phyloP scores from a whole-genome alignment of 768 basidiomycete genomes.

The Porpolomopsis calyptriformis region DNA sequence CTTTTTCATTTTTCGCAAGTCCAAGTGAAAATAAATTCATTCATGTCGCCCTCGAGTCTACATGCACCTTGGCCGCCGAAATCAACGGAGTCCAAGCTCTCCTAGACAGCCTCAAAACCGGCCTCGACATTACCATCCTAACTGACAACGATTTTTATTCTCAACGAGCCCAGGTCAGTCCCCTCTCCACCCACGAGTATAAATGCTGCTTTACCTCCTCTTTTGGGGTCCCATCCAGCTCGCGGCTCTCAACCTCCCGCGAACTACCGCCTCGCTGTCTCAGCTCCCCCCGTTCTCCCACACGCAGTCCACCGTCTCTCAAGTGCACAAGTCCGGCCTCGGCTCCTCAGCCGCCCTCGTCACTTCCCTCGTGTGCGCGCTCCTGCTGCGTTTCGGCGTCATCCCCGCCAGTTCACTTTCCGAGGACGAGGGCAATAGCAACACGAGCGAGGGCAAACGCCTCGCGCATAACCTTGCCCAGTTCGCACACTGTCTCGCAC shows the following conservation, averaged over 20 bases:
- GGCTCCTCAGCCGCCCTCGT: constrained; percentile 96
- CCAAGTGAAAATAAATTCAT: constrained; percentile 82
- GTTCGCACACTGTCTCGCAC: constrained; percentile 89
- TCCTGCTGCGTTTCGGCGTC: constrained; percentile 66
- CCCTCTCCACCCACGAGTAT: background rate
- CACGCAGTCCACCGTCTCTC: constrained; percentile 53
- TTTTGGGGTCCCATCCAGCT: constrained; percentile 35
- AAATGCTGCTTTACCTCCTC: background rate
- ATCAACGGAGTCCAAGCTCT: constrained; percentile 35
- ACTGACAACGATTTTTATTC: constrained; percentile 99
- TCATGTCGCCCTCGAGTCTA: constrained; percentile 74
- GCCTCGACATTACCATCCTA: constrained; percentile 69
- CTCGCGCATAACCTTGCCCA: constrained; percentile 91
- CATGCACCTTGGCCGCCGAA: constrained; percentile 59
- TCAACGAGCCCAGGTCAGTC: constrained; percentile 68
- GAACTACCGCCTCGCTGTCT: constrained; percentile 51
- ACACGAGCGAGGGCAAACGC: constrained; percentile 32
- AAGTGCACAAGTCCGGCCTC: constrained; percentile 97
- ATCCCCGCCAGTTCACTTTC: constrained; percentile 43
- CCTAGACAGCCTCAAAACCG: constrained; percentile 33
- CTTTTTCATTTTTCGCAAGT: constrained; percentile 18
- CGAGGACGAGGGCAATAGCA: constrained; percentile 17
- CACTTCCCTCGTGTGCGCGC: constrained; percentile 81
- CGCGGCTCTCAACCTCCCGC: constrained; percentile 45
- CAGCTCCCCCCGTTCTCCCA: constrained; percentile 67